Evolutionary conservation across 2,329 filamentous ascomycete species (phyloP), one percentile per base, ranked within the genome.

Genomic region (Trichoderma oligosporum): DNA sequence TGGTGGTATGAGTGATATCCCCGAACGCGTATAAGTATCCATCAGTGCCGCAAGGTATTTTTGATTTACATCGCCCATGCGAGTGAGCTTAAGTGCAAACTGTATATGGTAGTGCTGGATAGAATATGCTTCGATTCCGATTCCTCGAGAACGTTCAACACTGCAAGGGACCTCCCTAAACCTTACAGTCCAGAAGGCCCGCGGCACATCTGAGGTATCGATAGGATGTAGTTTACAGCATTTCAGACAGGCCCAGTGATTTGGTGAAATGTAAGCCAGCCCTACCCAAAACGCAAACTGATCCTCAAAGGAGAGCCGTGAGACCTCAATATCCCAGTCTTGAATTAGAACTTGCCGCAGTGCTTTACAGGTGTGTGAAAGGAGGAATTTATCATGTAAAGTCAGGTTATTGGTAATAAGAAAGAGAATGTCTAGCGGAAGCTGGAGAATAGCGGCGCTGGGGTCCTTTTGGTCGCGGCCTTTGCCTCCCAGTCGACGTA

Each of bases 351-450:
- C 20, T 29, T n/a, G 36, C 14, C 39, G 51, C 8, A 54, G 7
- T 4, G 51, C 41, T 36, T 20, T 44, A n/a, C 51, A 54, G 24
- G 51, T 54, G 4, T 54, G 51, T n/a, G 51, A 54, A 29, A 54
- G 39, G 12, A 29, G 39, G 6, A 54, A 20, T 44, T 27, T 54
- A 45, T 54, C 51, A 11, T 44, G 39, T 4, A 54, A 27, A 2
- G 20, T 4, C 22, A 54, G 20, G 5, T 45, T 18, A 4, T 54
- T 20, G 5, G n/a, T 27, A 16, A 54, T 45, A 14, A 54, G 51
- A 45, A 45, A 9, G 7, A 45, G 27, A 25, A 45, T 44, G 8
- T 45, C 51, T 18, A 25, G n/a, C 12, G 39, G 51, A 44, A 54
- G 29, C 22, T 54, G 38, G 25, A 52, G 48, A 29, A 52, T 39